Evolutionary conservation across 148 eudicot species (phyloP).

Genomic region (Rhododendron ferrugineum): DNA sequence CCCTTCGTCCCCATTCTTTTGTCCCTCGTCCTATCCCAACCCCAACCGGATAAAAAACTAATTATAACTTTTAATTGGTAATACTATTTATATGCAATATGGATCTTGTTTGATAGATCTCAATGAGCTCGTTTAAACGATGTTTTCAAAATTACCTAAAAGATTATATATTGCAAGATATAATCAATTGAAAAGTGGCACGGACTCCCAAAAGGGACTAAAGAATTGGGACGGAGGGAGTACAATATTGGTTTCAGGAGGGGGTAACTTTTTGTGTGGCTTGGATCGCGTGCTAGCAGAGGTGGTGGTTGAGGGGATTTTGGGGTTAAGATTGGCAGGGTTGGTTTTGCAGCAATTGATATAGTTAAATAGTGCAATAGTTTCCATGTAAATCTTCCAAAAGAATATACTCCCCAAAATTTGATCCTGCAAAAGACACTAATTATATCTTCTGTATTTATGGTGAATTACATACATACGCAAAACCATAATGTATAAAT

Average conservation of each 20-base stretch:
- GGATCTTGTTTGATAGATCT: too few relatives aligned
- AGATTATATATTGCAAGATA: too few relatives aligned
- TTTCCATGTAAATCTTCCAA: neutral
- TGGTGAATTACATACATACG: neutral
- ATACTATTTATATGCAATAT: too few relatives aligned
- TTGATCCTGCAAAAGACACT: neutral
- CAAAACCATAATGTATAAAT: neutral
- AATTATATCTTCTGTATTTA: neutral
- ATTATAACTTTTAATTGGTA: too few relatives aligned
- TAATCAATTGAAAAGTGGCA: too few relatives aligned
- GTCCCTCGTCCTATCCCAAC: too few relatives aligned
- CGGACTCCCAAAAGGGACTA: too few relatives aligned
- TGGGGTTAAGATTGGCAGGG: neutral
- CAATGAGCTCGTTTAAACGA: too few relatives aligned
- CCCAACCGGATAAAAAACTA: too few relatives aligned
- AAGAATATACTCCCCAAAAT: neutral
- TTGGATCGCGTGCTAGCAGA: neutral
- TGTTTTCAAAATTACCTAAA: too few relatives aligned
- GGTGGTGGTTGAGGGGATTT: neutral
- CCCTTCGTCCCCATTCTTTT: too few relatives aligned
- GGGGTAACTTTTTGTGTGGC: neutral
- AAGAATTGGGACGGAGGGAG: too few relatives aligned
- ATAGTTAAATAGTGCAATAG: neutral
- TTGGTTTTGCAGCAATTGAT: neutral
- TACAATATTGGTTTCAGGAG: neutral